Percentiles rank a stretch among this genome's conserved stretches.
Conservation (phyloP, 257 asterid species). For the Lantana camara region DNA sequence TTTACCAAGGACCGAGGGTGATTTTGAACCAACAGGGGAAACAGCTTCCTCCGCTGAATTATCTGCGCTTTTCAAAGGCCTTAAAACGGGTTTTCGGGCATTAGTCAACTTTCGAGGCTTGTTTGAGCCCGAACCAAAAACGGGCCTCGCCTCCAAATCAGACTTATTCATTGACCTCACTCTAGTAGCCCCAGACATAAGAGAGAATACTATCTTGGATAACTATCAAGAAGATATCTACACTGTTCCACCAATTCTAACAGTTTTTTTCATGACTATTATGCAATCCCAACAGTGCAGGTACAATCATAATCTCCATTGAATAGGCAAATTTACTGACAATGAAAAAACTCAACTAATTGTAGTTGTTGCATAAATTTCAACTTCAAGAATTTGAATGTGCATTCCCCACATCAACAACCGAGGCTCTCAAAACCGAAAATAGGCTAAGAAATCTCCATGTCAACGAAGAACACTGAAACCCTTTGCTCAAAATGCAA, state of each 20-base stretch:
- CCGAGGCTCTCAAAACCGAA: neutral
- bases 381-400: neutral
- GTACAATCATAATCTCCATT: slow-evolving; percentile 6
- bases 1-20: slow-evolving; percentile 39
- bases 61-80: slow-evolving; percentile 29
- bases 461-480: no score
- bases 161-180: slow-evolving; percentile 33
- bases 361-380: neutral
- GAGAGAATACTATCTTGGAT: neutral
- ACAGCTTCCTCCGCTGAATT: slow-evolving; percentile 34
- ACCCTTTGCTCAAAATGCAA: neutral
- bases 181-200: slow-evolving; percentile 31
- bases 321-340: slow-evolving; percentile 6
- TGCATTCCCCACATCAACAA: neutral
- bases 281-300: slow-evolving; percentile 18
- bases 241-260: neutral
- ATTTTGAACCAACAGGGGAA: no score
- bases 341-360: neutral
- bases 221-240: neutral
- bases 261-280: neutral
- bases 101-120: neutral
- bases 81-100: slow-evolving; percentile 24
- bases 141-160: slow-evolving; percentile 37
- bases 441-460: neutral
- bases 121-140: neutral